Evolutionary conservation across 2,329 filamentous ascomycete species (phyloP), one percentile per base, ranked within the genome.

Genomic region (Ophiocordyceps camponoti-saundersi): DNA sequence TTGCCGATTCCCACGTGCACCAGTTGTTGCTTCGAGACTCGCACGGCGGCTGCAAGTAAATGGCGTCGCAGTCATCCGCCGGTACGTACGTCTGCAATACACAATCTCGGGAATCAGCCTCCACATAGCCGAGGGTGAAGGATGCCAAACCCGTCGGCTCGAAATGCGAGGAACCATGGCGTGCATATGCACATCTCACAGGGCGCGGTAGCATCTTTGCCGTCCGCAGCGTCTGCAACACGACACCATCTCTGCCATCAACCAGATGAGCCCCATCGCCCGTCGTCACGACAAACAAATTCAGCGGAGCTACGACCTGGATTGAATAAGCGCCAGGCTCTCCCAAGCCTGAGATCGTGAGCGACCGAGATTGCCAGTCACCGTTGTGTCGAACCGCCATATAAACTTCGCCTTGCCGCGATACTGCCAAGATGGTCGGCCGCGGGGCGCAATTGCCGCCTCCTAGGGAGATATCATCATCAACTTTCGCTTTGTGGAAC

Each of bases 61-160:
- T 75, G 46, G 65, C 68, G 55, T 69, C 73, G 34, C 62, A 68
- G 12, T 75, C 72, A 29, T 69, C 63, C 11, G 69, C 61, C 0
- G 77, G 71, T 0, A 70, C 64, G 54, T 80, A 84, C 0, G 72
- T 80, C 46, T 83, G 78, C 51, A 86, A 65, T 20, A 85, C 68
- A 48, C 80, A 77, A 44, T 80, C 72, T 12, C 75, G 71, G 0
- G 73, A 75, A 20, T 77, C 73, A 4, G 67, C 64, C 49, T 75
- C 72, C 3, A 71, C 70, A 56, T 85, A 86, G 13, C 73, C 75
- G 21, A 87, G 61, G 0, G 75, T 79, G n/a, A 87, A 66, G 15
- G 72, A 79, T 26, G 69, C 68, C 1, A 88, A 61, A 0, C 78
- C 75, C 1, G 70, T 63, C 1, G 70, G 71, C 15, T 71, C 73